A percentile compares a stretch with the other conserved stretches of the same genome.
These are phyloP conservation scores for Lactuca saligna DNA, from an alignment of 129 eudicot species.

Conservation along the genomic window DNA sequence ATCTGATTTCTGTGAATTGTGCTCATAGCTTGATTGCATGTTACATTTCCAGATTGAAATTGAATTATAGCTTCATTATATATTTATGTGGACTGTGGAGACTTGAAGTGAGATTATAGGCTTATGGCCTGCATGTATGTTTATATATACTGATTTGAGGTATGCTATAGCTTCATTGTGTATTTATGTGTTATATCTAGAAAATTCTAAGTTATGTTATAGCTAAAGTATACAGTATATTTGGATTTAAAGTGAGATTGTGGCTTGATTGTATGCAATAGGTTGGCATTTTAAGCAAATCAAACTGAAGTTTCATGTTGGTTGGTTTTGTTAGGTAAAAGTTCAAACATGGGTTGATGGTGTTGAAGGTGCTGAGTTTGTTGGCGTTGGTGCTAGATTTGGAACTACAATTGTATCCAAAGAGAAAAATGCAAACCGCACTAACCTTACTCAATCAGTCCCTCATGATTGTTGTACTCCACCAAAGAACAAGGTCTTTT, in stretches of 20 bases:
- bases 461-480: slow-evolving; percentile 85
- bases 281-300: background rate
- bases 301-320: background rate
- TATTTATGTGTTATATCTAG: background rate
- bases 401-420: slow-evolving; percentile 73
- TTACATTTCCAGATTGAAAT: background rate
- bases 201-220: background rate
- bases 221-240: background rate
- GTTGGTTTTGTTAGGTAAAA: slow-evolving; percentile 53
- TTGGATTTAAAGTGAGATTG: background rate
- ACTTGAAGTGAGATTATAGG: slow-evolving; percentile 2
- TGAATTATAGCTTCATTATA: slow-evolving; percentile 11
- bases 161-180: background rate
- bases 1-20: slow-evolving; percentile 14
- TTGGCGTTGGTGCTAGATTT: slow-evolving; percentile 93
- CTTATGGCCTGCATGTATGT: background rate
- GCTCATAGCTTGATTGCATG: slow-evolving; percentile 19
- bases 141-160: background rate
- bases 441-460: slow-evolving; percentile 58
- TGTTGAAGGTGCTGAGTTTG: slow-evolving; percentile 57
- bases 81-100: background rate
- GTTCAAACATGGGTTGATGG: slow-evolving; percentile 92
- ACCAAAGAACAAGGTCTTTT: slow-evolving; percentile 61
- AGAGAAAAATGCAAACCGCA: slow-evolving; percentile 78
- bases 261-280: slow-evolving; percentile 7